A percentile compares a stretch with the other conserved stretches of the same genome.
These are phyloP conservation scores for Cruciata laevipes DNA, from an alignment of 257 asterid genomes.

Conservation along the genomic window DNA sequence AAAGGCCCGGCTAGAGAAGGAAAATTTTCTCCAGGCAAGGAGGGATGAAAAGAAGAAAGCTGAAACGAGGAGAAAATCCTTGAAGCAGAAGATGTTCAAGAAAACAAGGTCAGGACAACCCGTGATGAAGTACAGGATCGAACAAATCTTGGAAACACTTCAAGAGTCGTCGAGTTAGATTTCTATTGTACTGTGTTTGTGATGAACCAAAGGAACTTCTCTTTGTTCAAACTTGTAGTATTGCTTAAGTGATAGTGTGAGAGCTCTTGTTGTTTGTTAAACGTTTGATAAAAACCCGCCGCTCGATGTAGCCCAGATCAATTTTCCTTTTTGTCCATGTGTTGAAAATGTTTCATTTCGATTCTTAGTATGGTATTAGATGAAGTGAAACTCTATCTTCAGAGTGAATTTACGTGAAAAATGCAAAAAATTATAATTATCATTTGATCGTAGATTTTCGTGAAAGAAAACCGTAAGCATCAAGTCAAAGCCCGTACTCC, in stretches of 20 bases:
- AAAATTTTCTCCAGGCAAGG: conserved; percentile 45
- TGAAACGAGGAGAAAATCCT: conserved; percentile 51
- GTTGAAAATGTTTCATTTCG: no score
- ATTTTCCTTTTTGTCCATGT: no score
- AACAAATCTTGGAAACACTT: conserved; percentile 70
- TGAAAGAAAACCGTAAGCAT: no score
- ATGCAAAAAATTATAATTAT: no score
- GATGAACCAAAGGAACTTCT: not conserved
- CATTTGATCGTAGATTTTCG: no score
- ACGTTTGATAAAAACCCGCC: no score
- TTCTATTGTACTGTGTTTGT: not conserved
- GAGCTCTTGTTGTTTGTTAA: not conserved
- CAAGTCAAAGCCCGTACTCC: not conserved
- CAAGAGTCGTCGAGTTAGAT: conserved; percentile 38
- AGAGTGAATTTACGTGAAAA: no score
- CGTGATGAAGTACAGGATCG: conserved; percentile 90
- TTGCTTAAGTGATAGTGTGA: not conserved
- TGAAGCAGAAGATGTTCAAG: conserved; percentile 80
- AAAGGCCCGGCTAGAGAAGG: conserved; percentile 57
- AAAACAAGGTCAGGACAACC: conserved; percentile 91
- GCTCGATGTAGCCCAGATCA: no score
- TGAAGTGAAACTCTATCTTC: no score
- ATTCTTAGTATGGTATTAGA: no score
- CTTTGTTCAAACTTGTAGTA: not conserved
- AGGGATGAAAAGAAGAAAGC: conserved; percentile 45